Base-by-base conservation (phyloP, 352 stramenopile species). In the Hyaloperonospora arabidopsidis region DNA sequence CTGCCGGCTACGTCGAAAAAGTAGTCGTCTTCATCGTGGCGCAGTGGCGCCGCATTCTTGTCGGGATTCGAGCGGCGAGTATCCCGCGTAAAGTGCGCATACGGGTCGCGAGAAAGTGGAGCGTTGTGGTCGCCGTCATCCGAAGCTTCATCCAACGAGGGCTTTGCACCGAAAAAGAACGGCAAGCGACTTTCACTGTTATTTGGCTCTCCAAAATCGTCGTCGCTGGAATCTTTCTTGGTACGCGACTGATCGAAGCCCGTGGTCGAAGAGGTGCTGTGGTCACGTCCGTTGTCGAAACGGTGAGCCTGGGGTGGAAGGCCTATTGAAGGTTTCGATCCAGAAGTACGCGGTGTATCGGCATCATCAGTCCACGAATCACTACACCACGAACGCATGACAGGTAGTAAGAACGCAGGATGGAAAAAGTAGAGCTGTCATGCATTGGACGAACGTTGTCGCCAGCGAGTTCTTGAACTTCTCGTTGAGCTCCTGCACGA, bases 91-190 rank as follows among this genome's bases (percentile, higher is more conserved):
- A 54, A 63, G 19, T 59, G 68, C 11, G 51, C 64, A 54, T 74
- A 81, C 8, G 62, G 63, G 17, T 84, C 73, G 12, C 61, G 68
- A 47, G 75, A 76, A 11, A 71, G 35, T 32, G 68, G 57, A 13
- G 67, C 40, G 7, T 74, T 39, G 5, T 45, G 51, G 19, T 70
- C 57, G 22, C 28, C 45, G 39, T 21, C 29, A 19, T 39, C 45
- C 12, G 15, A 29, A 12, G 35, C 22, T 28, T 57, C 49, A 5
- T 63, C 59, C 4, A 19, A 36, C 10, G 43, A 17, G 23, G 59
- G 17, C 17, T 62, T 70, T n/a, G 47, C 36, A 8, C 69, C 72
- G 19, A 86, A 83, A 61, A 81, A 78, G 53, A 86, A 88, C n/a
- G 70, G 60, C 4, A 59, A 70, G 32, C 52, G 61, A 2, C n/a